phyloP scores from a whole-genome alignment of 2,329 filamentous ascomycete genomes.

The Scytalidium sp. region DNA sequence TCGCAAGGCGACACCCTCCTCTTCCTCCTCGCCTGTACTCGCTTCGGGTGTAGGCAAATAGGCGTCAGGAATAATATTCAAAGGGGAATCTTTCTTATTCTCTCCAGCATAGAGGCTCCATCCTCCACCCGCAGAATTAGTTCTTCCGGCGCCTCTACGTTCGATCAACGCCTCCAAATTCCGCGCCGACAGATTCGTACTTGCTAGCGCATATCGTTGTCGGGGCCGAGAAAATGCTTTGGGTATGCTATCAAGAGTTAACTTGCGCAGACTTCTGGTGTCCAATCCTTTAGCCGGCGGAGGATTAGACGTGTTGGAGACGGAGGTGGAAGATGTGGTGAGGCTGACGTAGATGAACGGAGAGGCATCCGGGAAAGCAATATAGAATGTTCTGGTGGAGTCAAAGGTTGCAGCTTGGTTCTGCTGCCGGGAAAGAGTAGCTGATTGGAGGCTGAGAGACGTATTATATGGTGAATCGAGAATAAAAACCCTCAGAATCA shows the following conservation, averaged over 20 bases:
- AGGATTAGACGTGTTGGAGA: constrained; percentile 56
- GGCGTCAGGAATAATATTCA: constrained; percentile 38
- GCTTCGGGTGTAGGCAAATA: constrained; percentile 27
- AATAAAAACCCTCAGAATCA: constrained; percentile 75
- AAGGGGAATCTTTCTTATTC: constrained; percentile 43
- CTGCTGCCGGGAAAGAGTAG: constrained; percentile 28
- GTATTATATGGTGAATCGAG: constrained; percentile 79
- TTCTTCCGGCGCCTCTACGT: constrained; percentile 65
- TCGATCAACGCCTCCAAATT: constrained; percentile 69
- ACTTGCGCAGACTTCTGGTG: constrained; percentile 60
- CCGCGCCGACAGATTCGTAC: constrained; percentile 66
- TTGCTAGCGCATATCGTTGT: constrained; percentile 66
- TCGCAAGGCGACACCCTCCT: constrained; percentile 15
- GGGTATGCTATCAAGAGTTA: constrained; percentile 76
- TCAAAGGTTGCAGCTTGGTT: constrained; percentile 44
- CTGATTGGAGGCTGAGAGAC: constrained; percentile 40
- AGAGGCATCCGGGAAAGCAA: constrained; percentile 79
- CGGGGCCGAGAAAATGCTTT: constrained; percentile 76
- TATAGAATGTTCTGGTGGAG: constrained; percentile 68
- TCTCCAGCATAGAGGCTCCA: constrained; percentile 75
- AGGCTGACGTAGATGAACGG: constrained; percentile 69
- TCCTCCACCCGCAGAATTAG: constrained; percentile 70
- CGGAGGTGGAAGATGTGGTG: constrained; percentile 73
- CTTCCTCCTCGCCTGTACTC: constrained; percentile 39
- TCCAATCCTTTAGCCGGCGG: constrained; percentile 45